A percentile compares a stretch with the other conserved stretches of the same genome.
These are phyloP conservation scores for Brassica juncea DNA, from an alignment of 345 rosid species.

Conservation along the genomic window DNA sequence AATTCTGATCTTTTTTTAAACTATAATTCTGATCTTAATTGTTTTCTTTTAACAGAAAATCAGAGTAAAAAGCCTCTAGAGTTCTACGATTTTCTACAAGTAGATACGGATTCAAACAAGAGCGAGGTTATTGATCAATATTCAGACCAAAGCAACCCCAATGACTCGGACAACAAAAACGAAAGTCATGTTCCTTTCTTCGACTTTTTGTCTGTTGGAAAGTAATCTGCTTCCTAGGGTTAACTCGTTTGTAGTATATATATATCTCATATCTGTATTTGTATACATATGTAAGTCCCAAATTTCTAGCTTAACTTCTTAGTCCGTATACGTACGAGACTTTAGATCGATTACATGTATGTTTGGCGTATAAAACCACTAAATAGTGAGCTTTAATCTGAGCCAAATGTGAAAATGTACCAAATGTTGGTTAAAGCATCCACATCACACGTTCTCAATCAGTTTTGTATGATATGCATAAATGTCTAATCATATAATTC, in stretches of 20 bases:
- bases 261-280: background rate
- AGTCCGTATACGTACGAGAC: conserved; percentile 31
- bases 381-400: conserved; percentile 12
- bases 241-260: conserved; percentile 8
- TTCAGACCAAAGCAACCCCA: conserved; percentile 34
- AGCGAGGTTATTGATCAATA: conserved; percentile 60
- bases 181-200: conserved; percentile 45
- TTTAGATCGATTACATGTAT: conserved; percentile 16
- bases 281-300: background rate
- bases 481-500: background rate
- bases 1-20: too few relatives aligned
- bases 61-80: conserved; percentile 39
- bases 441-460: background rate
- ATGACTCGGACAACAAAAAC: conserved; percentile 16
- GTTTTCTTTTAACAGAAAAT: conserved; percentile 3
- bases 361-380: conserved; percentile 24
- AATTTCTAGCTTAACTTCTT: conserved; percentile 13
- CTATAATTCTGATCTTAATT: background rate
- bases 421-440: background rate
- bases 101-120: conserved; percentile 57
- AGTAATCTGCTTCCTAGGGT: conserved; percentile 37
- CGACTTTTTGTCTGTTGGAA: conserved; percentile 64
- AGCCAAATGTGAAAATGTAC: background rate
- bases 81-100: conserved; percentile 74
- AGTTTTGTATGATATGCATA: background rate